These are phyloP conservation scores for Neofusicoccum ribis DNA, from an alignment of 2,329 filamentous ascomycete genomes.

Conservation along the genomic window DNA sequence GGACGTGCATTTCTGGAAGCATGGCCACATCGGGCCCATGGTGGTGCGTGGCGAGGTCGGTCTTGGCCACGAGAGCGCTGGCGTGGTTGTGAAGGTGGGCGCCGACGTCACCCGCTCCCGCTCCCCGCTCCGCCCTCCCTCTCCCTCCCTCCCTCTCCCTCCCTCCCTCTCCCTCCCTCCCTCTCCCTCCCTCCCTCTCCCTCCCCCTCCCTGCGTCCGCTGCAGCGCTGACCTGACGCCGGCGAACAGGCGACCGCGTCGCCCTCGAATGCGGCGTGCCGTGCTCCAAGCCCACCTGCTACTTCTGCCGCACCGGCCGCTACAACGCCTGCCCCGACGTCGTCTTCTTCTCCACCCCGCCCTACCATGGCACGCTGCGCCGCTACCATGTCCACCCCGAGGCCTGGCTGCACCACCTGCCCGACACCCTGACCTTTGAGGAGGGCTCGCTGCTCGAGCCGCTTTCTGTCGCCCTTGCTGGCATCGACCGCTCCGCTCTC, in stretches of 20 bases:
- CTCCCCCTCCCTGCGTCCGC: background rate
- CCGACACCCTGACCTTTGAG: slow-evolving; percentile 53
- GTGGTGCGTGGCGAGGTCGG: slow-evolving; percentile 64
- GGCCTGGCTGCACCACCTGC: slow-evolving; percentile 87
- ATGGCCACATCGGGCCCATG: slow-evolving; percentile 64
- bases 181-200: background rate
- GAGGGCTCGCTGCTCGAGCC: slow-evolving; percentile 62
- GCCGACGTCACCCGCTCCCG: slow-evolving; percentile 60
- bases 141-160: background rate
- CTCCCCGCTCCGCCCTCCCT: background rate
- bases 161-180: background rate
- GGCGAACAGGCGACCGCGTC: slow-evolving; percentile 73
- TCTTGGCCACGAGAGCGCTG: slow-evolving; percentile 76
- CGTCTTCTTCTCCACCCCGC: slow-evolving; percentile 70
- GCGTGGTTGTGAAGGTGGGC: slow-evolving; percentile 73
- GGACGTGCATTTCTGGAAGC: slow-evolving; percentile 80
- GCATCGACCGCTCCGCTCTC: slow-evolving; percentile 54
- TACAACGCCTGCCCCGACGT: slow-evolving; percentile 64
- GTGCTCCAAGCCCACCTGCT: slow-evolving; percentile 66
- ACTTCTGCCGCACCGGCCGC: slow-evolving; percentile 55
- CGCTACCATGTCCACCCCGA: slow-evolving; percentile 75
- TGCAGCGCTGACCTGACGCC: slow-evolving; percentile 22
- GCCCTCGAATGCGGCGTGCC: slow-evolving; percentile 93
- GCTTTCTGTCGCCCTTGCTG: slow-evolving; percentile 61
- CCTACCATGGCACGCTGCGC: slow-evolving; percentile 62